Conservation (phyloP, 495 filamentous ascomycete species). For the Viridothelium virens region DNA sequence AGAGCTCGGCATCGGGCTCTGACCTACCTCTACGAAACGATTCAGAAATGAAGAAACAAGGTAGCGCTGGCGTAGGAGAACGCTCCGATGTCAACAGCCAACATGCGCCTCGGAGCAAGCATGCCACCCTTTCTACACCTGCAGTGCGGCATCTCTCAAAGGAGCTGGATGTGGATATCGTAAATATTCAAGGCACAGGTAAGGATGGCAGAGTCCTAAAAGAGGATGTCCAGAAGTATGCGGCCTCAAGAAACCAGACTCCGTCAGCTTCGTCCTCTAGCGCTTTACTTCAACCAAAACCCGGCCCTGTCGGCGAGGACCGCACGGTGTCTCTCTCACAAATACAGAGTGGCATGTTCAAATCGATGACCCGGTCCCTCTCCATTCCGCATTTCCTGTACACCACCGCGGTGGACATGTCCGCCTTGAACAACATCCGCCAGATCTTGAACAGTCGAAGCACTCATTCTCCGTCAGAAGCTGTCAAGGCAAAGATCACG, state of each 20-base stretch:
- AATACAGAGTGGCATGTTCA: slow-evolving; percentile 91
- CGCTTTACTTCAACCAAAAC: slow-evolving; percentile 16
- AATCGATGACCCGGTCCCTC: slow-evolving; percentile 90
- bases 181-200: slow-evolving; percentile 72
- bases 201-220: slow-evolving; percentile 88
- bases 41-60: not conserved
- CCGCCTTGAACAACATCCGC: slow-evolving; percentile 60
- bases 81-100: not conserved
- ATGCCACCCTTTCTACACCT: slow-evolving; percentile 74
- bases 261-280: not conserved
- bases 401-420: slow-evolving; percentile 75
- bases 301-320: slow-evolving; percentile 43
- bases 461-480: slow-evolving; percentile 19
- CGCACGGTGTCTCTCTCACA: slow-evolving; percentile 57
- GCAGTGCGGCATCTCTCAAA: slow-evolving; percentile 85
- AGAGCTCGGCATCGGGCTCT: slow-evolving; percentile 6
- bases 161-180: slow-evolving; percentile 65
- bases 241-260: slow-evolving; percentile 18
- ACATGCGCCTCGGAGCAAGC: slow-evolving; percentile 34
- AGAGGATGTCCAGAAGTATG: slow-evolving; percentile 80
- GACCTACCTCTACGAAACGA: slow-evolving; percentile 5
- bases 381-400: slow-evolving; percentile 90
- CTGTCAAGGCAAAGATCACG: slow-evolving; percentile 54
- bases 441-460: slow-evolving; percentile 49
- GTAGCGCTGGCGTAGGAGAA: not conserved